phyloP scores from a whole-genome alignment of 305 asterid genomes.

The Plantago lanceolata region DNA sequence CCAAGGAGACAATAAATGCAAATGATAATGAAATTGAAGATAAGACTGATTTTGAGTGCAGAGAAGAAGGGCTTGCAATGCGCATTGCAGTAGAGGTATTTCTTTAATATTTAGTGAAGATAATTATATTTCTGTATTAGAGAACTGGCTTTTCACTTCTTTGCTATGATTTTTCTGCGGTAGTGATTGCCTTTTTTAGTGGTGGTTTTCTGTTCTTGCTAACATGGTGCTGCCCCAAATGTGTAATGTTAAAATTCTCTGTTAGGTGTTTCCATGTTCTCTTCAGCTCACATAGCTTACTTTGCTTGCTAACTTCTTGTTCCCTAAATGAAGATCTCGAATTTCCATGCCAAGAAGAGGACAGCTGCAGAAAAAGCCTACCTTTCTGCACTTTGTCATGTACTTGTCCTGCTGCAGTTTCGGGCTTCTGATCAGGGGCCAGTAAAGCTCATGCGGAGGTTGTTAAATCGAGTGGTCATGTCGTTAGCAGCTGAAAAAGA shows the following conservation, averaged over 20 bases:
- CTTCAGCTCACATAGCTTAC: conserved; percentile 4
- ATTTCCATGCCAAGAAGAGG: conserved; percentile 55
- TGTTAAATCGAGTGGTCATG: conserved; percentile 43
- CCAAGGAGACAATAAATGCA: conserved; percentile 34
- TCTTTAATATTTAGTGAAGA: conserved; percentile 1
- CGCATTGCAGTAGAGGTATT: conserved; percentile 84
- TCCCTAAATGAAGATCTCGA: conserved; percentile 46
- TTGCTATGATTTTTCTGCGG: not conserved
- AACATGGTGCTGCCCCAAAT: too few relatives aligned
- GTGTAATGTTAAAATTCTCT: too few relatives aligned
- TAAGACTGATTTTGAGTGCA: conserved; percentile 49
- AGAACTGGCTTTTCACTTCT: conserved; percentile 13
- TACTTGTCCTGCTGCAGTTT: conserved; percentile 62
- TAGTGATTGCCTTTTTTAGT: too few relatives aligned
- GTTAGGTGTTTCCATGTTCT: too few relatives aligned
- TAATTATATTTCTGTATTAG: not conserved
- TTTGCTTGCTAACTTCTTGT: conserved; percentile 19
- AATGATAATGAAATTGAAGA: conserved; percentile 33
- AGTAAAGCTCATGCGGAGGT: conserved; percentile 58
- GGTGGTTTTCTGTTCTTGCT: too few relatives aligned
- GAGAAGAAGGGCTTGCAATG: conserved; percentile 92
- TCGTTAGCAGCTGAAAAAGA: conserved; percentile 64
- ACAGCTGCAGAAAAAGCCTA: conserved; percentile 82
- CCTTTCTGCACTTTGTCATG: conserved; percentile 60
- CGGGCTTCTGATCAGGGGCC: conserved; percentile 65